Evolutionary conservation across 495 filamentous ascomycete species (phyloP).

Genomic region (Aspergillus campestris): DNA sequence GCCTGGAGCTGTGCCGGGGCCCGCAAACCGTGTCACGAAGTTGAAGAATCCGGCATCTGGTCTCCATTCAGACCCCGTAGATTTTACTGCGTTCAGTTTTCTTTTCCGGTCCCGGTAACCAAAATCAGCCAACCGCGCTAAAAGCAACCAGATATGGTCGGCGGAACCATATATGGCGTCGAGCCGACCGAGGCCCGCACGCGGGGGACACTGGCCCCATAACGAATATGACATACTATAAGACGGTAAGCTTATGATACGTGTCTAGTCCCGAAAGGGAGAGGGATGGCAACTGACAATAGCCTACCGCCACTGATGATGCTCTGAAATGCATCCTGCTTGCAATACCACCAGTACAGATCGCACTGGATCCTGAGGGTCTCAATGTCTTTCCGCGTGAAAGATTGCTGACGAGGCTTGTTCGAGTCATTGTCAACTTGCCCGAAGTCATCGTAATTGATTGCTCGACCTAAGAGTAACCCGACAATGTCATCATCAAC

Average conservation of each 20-base stretch:
- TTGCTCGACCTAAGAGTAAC: constrained; percentile 32
- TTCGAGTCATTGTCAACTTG: constrained; percentile 23
- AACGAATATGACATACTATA: constrained; percentile 65
- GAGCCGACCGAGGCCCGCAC: constrained; percentile 66
- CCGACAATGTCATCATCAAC: constrained; percentile 38
- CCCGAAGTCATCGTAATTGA: constrained; percentile 40
- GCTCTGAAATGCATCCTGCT: constrained; percentile 88
- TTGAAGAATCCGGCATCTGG: constrained; percentile 44
- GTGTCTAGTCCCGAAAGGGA: neutral
- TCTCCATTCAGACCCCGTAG: constrained; percentile 48
- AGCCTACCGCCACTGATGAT: constrained; percentile 76
- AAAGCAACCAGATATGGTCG: constrained; percentile 75
- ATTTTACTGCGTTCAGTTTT: constrained; percentile 51
- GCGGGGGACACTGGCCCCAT: constrained; percentile 79
- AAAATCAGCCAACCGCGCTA: constrained; percentile 79
- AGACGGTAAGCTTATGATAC: constrained; percentile 9
- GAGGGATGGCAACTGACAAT: constrained; percentile 53
- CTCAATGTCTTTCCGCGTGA: constrained; percentile 65
- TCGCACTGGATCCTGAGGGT: constrained; percentile 74
- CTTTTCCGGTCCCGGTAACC: constrained; percentile 66
- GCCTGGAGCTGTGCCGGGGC: constrained; percentile 20
- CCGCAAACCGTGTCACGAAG: constrained; percentile 34
- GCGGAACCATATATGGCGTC: constrained; percentile 80
- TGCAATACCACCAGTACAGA: constrained; percentile 93
- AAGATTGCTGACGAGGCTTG: constrained; percentile 22